phyloP scores from a whole-genome alignment of 306 rosid genomes.

The Cucumis hystrix region DNA sequence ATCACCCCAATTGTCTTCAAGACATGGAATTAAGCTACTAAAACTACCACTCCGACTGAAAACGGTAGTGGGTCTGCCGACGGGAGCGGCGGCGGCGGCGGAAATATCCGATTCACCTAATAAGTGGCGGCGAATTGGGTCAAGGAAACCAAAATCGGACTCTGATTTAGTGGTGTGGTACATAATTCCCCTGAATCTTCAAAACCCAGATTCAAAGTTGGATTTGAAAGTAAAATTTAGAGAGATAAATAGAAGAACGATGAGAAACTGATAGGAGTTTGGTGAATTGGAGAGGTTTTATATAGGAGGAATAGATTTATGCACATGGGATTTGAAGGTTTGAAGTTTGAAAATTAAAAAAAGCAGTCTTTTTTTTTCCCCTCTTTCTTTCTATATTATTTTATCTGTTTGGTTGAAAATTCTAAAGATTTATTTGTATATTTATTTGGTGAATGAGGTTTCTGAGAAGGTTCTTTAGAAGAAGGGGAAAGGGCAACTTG shows the following conservation, averaged over 20 bases:
- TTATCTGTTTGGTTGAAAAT: background rate
- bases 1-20: slow-evolving; percentile 64
- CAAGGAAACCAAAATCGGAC: slow-evolving; percentile 31
- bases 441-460: background rate
- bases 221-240: background rate
- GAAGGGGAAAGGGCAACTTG: background rate
- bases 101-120: slow-evolving; percentile 38
- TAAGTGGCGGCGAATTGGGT: slow-evolving; percentile 53
- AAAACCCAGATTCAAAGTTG: background rate
- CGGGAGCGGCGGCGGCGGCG: slow-evolving; percentile 4
- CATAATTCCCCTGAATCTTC: slow-evolving; percentile 2
- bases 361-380: background rate
- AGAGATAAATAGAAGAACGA: background rate
- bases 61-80: slow-evolving; percentile 6
- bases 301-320: slow-evolving; percentile 45
- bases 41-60: slow-evolving; percentile 47
- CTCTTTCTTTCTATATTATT: background rate
- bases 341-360: background rate
- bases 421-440: background rate
- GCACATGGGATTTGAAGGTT: slow-evolving; percentile 15
- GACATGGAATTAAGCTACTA: slow-evolving; percentile 46
- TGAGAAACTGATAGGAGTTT: background rate
- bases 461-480: background rate
- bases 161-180: slow-evolving; percentile 9
- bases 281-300: slow-evolving; percentile 1